Evolutionary conservation across 192 early-diverging fungal species (phyloP), one percentile per base, ranked within the genome.

Genomic region (Dissophora ornata): DNA sequence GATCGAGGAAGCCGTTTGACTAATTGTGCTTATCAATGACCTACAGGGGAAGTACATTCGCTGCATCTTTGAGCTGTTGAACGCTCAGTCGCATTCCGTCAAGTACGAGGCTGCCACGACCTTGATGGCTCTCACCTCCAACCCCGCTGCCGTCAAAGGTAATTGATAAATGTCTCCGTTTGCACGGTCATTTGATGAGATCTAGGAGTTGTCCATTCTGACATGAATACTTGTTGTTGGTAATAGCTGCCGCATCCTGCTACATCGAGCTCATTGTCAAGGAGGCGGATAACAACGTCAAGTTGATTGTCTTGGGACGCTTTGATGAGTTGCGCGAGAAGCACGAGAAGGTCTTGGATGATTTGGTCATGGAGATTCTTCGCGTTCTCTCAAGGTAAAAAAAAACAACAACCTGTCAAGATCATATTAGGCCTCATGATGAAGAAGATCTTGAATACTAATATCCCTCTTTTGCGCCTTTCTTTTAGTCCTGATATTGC

Each of bases 101-200:
- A 95, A 97, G 69, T 99, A 97, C 79, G 98, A 99, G 79, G 98
- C 98, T 9, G 98, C 98, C 16, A 90, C 90, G 49, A 95, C 97
- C 19, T 80, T 99, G 56, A 92, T 98, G 45, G 85, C 86, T 24
- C 83, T 99, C 38, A 94, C 97, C 13, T 88, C 90, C 26, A 94
- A 96, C 69, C 87, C 94, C 36, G 88, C 91, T 7, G 97, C 96
- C 21, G 88, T 99, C 59, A 97, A 96, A 83, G 91, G 89, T 90
- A 86, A 47, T 45, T 30, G 13, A 19, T 25, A 10, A 21, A 10
- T 15, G 2, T 38, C 36, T 38, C 36, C 36, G 13, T 38, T 38
- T 9, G 6, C 13, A n/a, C n/a, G n/a, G n/a, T n/a, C n/a, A n/a
- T n/a, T n/a, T n/a, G n/a, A n/a, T n/a, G n/a, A n/a, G n/a, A n/a